Evolutionary conservation across 805 yeast species (phyloP).

Genomic region (Sugiyamaella qingdaonensis): DNA sequence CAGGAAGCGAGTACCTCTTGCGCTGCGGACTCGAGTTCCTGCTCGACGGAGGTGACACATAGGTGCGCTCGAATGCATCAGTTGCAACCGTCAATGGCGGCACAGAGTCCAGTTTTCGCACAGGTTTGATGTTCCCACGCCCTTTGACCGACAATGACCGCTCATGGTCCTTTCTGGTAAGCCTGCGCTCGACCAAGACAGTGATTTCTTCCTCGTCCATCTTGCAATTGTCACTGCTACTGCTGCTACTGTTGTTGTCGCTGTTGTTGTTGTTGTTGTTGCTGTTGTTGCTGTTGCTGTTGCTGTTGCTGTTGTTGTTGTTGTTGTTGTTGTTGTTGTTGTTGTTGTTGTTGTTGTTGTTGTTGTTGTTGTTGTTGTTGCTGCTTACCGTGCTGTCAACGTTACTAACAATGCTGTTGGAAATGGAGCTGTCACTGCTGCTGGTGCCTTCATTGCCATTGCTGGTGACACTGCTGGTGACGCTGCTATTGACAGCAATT

Average conservation of each 20-base stretch:
- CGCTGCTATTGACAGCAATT: background rate
- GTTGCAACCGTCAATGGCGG: background rate
- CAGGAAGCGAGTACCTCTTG: background rate
- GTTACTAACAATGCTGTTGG: background rate
- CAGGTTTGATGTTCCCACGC: constrained; percentile 15
- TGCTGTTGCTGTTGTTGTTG: background rate
- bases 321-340: background rate
- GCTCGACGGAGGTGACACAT: constrained; percentile 4
- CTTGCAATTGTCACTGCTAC: background rate
- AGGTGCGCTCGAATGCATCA: background rate
- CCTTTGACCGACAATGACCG: constrained; percentile 20
- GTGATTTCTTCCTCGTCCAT: background rate
- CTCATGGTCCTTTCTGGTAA: constrained; percentile 24
- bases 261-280: background rate
- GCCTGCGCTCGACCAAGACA: constrained; percentile 10
- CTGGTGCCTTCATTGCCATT: background rate
- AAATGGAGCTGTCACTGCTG: background rate
- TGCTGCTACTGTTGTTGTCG: background rate
- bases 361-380: background rate
- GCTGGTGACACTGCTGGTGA: constrained; percentile 2
- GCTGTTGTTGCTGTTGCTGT: background rate
- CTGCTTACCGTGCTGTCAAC: background rate
- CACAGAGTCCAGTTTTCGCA: background rate
- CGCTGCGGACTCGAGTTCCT: constrained; percentile 1
- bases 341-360: background rate